A percentile compares a stretch with the other conserved stretches of the same genome.
Conservation (phyloP, 2,329 filamentous ascomycete genomes). For the Diaporthe eres region DNA sequence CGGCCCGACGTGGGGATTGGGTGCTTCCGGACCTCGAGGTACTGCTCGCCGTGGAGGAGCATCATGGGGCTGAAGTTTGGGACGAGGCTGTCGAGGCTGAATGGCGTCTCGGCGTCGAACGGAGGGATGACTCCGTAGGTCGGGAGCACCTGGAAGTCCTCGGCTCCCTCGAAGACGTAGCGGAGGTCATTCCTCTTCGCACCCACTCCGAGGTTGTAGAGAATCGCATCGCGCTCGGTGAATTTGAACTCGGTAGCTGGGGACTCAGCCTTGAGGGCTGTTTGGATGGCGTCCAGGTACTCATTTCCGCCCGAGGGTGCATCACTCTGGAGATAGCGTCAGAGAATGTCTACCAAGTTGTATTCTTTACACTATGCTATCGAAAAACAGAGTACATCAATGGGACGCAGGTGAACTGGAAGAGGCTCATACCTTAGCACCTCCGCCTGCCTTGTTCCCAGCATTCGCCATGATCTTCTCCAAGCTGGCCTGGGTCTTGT, state of each 20-base stretch:
- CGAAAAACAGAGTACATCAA: conserved; percentile 19
- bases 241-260: conserved; percentile 83
- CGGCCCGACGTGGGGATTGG: conserved; percentile 89
- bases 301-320: conserved; percentile 65
- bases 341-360: conserved; percentile 33
- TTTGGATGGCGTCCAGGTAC: conserved; percentile 81
- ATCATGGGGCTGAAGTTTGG: conserved; percentile 99
- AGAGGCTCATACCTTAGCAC: conserved; percentile 70
- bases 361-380: conserved; percentile 46
- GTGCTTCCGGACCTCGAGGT: conserved; percentile 92
- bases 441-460: conserved; percentile 76
- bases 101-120: conserved; percentile 87
- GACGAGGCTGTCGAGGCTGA: conserved; percentile 84
- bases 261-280: conserved; percentile 79
- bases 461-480: conserved; percentile 87
- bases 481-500: conserved; percentile 81
- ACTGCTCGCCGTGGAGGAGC: conserved; percentile 98
- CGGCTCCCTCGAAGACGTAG: conserved; percentile 90
- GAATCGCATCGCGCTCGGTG: conserved; percentile 87
- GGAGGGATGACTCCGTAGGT: conserved; percentile 98
- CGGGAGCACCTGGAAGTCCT: conserved; percentile 93
- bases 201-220: conserved; percentile 96
- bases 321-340: conserved; percentile 45
- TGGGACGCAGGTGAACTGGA: conserved; percentile 45
- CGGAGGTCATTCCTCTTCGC: conserved; percentile 91